Conservation (phyloP, 2,329 filamentous ascomycete species). For the Sclerotinia borealis region DNA sequence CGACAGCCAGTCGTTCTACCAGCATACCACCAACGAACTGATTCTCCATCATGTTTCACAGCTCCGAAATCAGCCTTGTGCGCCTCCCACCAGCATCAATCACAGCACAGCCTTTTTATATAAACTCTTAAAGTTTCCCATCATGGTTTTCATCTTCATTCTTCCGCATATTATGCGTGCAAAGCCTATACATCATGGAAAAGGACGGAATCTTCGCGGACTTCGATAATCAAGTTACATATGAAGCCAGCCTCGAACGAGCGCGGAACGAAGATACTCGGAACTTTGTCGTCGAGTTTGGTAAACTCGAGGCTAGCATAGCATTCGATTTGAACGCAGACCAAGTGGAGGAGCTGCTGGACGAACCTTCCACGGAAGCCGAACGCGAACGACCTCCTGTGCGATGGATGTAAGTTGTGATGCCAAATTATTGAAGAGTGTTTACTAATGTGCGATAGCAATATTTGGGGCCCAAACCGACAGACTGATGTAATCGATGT, state of each 20-base stretch:
- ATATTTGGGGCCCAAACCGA: conserved; percentile 62
- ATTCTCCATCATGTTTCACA: conserved; percentile 8
- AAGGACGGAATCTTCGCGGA: conserved; percentile 30
- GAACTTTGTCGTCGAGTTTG: conserved; percentile 64
- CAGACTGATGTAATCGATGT: conserved; percentile 49
- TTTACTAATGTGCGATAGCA: conserved; percentile 38
- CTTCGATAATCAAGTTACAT: conserved; percentile 47
- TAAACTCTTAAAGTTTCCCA: neutral
- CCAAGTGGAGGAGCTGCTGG: conserved; percentile 38
- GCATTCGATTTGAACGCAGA: conserved; percentile 46
- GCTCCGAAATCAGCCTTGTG: conserved; percentile 9
- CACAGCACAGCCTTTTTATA: neutral
- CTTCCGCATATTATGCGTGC: neutral
- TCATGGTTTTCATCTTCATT: conserved; percentile 1
- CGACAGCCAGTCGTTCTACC: conserved; percentile 9
- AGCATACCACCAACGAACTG: neutral
- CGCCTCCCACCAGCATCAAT: neutral
- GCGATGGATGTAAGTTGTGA: conserved; percentile 59
- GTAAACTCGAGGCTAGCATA: conserved; percentile 47
- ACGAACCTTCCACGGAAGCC: conserved; percentile 22
- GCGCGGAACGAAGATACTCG: conserved; percentile 38
- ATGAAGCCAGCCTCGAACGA: conserved; percentile 38
- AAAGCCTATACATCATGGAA: conserved; percentile 15
- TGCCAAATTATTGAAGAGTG: neutral
- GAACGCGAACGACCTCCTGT: conserved; percentile 41